These are phyloP conservation scores for Infundibulicybe gibba DNA, from an alignment of 768 basidiomycete species.

Conservation along the genomic window DNA sequence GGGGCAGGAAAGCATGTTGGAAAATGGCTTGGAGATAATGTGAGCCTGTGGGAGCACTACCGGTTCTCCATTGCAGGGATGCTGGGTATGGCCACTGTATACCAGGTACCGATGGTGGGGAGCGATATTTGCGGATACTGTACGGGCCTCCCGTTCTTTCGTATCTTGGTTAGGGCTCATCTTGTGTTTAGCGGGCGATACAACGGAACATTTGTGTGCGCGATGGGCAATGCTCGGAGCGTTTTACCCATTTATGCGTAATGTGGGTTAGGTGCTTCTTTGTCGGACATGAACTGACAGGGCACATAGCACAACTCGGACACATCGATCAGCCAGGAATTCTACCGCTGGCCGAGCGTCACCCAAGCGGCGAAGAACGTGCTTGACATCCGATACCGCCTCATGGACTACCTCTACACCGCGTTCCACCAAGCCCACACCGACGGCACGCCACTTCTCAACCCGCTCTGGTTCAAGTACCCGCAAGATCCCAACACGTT, in stretches of 20 bases:
- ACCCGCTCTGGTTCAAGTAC: conserved; percentile 65
- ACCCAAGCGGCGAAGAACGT: conserved; percentile 57
- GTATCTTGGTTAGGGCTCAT: not conserved
- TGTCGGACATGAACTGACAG: not conserved
- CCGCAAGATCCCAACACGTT: conserved; percentile 59
- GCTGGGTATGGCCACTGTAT: conserved; percentile 61
- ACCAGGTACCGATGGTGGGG: conserved; percentile 74
- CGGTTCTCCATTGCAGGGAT: conserved; percentile 58
- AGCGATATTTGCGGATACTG: conserved; percentile 71
- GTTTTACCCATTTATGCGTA: conserved; percentile 79
- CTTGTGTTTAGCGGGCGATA: conserved; percentile 40
- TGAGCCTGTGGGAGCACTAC: conserved; percentile 59
- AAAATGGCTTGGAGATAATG: conserved; percentile 73
- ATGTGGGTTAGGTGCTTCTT: conserved; percentile 35
- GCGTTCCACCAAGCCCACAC: conserved; percentile 55
- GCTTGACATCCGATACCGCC: conserved; percentile 63
- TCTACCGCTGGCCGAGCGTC: conserved; percentile 60
- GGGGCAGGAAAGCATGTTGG: conserved; percentile 66
- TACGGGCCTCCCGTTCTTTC: conserved; percentile 17
- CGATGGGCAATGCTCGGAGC: conserved; percentile 78
- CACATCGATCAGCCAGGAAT: conserved; percentile 56
- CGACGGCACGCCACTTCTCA: conserved; percentile 63
- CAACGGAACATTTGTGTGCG: conserved; percentile 66
- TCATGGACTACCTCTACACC: conserved; percentile 72
- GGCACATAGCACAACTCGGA: conserved; percentile 49